Base-by-base conservation (phyloP, 2,329 filamentous ascomycete genomes). In the Paecilomyces sp. region DNA sequence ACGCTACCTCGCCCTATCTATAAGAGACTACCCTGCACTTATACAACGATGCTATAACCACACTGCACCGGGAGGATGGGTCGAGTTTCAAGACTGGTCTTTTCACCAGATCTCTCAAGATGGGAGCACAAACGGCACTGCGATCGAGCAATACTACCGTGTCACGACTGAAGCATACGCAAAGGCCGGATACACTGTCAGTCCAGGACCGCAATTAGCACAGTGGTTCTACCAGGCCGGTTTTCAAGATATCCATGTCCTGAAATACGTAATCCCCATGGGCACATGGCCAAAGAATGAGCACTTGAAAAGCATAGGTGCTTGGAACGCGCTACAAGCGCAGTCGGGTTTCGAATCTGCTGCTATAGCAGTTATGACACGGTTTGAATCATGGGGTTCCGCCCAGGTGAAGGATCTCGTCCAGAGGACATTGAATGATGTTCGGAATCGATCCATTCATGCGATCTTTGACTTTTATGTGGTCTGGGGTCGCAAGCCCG, bases 41-140 rank as follows among this genome's bases (percentile, higher is more conserved):
- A 59, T 60, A 56, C 58, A 55, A 28, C 64, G 57, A 62, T 65
- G 54, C 77, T 78, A 36, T 65, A 71, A 18, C 30, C 64, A 56
- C 12, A 55, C 56, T 30, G 54, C 30, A 33, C 56, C 58, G 12
- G 60, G 60, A 18, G 60, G 58, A 34, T 62, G 58, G 58, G 55
- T 60, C 24, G 60, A 62, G 24, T 62, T 60, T 15, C 60, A 60
- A 34, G 60, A 62, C n/a, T 55, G 55, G 30, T 36, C 55, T 36
- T 25, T 56, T 15, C 50, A 54, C 22, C 59, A 41, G 15, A 13
- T 7, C 18, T 41, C 41, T 34, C 56, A 56, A 33, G 1, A 31
- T 24, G 22, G 13, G 47, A 47, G 41, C 41, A 47, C n/a, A 6
- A 47, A 47, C 13, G 41, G 41, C 9, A 47, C 41, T 22, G n/a